Conservation (phyloP, 352 stramenopile genomes). For the Pythium folliculosum region DNA sequence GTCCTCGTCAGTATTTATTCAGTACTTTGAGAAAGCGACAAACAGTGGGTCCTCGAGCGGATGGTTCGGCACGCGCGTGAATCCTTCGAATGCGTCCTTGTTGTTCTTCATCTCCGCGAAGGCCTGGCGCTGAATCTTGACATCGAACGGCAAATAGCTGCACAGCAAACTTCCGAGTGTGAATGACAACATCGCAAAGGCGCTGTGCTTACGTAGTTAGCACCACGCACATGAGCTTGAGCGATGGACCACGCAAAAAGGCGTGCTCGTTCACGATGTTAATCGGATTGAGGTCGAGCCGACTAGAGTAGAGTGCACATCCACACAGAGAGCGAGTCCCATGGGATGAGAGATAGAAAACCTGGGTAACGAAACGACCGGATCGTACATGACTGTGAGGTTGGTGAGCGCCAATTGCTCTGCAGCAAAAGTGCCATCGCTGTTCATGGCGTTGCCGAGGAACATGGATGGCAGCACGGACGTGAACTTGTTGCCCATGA, state of each 20-base stretch:
- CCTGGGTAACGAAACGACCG: too few species aligned
- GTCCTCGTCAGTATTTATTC: too few species aligned
- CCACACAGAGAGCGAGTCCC: too few species aligned
- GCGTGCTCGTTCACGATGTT: conserved; percentile 74
- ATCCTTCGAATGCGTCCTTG: conserved; percentile 66
- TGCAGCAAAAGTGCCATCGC: conserved; percentile 48
- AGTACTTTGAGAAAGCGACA: conserved; percentile 48
- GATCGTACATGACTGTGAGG: conserved; percentile 68
- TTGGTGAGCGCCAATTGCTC: conserved; percentile 48
- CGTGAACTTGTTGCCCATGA: conserved; percentile 73
- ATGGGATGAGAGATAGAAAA: neutral
- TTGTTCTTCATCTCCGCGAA: conserved; percentile 80
- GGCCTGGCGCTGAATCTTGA: conserved; percentile 73
- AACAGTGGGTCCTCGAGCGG: conserved; percentile 69
- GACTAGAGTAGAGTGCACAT: too few species aligned
- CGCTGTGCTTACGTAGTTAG: neutral
- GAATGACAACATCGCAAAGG: too few species aligned
- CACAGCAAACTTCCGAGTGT: neutral
- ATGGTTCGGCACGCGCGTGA: conserved; percentile 45
- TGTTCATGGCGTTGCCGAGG: conserved; percentile 52
- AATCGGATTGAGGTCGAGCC: conserved; percentile 75
- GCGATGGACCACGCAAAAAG: conserved; percentile 46
- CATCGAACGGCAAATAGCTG: conserved; percentile 73
- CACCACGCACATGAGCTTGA: conserved; percentile 65
- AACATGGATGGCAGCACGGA: conserved; percentile 72